Conservation (phyloP, 1,139 yeast genomes). For the Zhuliangozyma blackwelliae region DNA sequence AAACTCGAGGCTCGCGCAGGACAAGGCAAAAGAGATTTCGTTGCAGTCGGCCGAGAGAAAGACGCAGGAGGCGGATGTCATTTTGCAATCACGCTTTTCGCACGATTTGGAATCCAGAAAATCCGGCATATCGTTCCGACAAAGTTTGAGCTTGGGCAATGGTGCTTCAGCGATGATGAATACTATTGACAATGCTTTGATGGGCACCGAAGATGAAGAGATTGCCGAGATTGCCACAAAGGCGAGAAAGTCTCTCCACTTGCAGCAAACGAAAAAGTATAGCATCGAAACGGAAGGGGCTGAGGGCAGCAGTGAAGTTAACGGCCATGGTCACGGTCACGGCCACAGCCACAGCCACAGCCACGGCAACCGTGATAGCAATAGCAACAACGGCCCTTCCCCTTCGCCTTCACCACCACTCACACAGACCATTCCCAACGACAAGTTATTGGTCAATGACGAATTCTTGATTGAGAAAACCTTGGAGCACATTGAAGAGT, state of each 20-base stretch:
- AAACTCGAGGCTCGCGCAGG: constrained; percentile 53
- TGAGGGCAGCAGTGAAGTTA: constrained; percentile 1
- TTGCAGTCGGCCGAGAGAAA: constrained; percentile 60
- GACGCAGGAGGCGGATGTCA: constrained; percentile 75
- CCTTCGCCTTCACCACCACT: background rate
- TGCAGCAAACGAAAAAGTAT: constrained; percentile 58
- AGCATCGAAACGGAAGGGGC: constrained; percentile 23
- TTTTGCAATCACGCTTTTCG: constrained; percentile 48
- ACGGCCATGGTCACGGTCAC: background rate
- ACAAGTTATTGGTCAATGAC: constrained; percentile 64
- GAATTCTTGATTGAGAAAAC: constrained; percentile 79
- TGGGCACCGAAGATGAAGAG: constrained; percentile 50
- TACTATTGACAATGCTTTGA: constrained; percentile 56
- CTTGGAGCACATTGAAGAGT: constrained; percentile 84
- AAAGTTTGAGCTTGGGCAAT: constrained; percentile 25
- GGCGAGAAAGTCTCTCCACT: constrained; percentile 60
- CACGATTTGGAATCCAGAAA: constrained; percentile 27
- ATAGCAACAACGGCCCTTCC: background rate
- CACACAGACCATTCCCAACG: constrained; percentile 47
- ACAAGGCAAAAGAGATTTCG: constrained; percentile 63
- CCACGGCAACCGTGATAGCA: no score
- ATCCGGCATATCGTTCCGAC: constrained; percentile 28
- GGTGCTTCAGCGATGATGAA: constrained; percentile 26
- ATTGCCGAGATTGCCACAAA: constrained; percentile 54
- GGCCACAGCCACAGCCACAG: background rate